Percentiles rank a stretch among this genome's conserved stretches.
Conservation (phyloP, 768 basidiomycete species). For the Phaffia australis region DNA sequence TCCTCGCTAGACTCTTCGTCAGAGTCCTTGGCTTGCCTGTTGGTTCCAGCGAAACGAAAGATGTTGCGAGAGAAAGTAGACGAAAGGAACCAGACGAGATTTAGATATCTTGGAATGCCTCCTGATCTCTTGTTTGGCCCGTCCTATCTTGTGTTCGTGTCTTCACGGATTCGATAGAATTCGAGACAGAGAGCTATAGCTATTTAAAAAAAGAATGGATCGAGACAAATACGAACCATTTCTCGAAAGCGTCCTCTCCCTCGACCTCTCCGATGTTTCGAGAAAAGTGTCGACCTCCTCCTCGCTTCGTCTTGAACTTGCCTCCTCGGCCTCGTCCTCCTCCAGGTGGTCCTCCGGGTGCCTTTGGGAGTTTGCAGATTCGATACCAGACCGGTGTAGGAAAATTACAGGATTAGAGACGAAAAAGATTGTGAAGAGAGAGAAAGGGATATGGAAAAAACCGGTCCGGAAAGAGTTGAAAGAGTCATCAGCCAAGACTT, state of each 20-base stretch:
- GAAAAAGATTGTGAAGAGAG: too few relatives aligned
- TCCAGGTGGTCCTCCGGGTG: too few relatives aligned
- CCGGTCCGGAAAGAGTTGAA: too few relatives aligned
- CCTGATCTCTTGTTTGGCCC: background rate
- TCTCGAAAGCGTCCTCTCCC: constrained; percentile 26
- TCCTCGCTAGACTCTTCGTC: constrained; percentile 44
- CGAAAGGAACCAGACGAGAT: background rate
- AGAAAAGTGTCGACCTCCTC: constrained; percentile 25
- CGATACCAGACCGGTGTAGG: too few relatives aligned
- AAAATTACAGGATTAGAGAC: too few relatives aligned
- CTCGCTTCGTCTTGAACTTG: constrained; percentile 27
- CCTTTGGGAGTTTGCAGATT: too few relatives aligned
- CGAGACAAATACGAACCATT: constrained; percentile 14
- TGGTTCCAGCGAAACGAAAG: background rate
- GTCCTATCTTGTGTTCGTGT: background rate
- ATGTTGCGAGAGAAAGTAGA: background rate
- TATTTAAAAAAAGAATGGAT: background rate
- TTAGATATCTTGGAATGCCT: background rate
- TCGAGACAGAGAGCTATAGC: background rate
- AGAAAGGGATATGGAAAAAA: too few relatives aligned
- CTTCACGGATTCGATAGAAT: too few relatives aligned
- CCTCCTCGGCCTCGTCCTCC: constrained; percentile 14
- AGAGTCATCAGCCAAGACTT: too few relatives aligned
- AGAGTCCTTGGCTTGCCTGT: constrained; percentile 32
- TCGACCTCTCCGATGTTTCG: constrained; percentile 23